Percentiles rank a stretch among this genome's conserved stretches.
These are phyloP conservation scores for Yamadazyma olivae DNA, from an alignment of 805 yeast species.

Conservation along the genomic window DNA sequence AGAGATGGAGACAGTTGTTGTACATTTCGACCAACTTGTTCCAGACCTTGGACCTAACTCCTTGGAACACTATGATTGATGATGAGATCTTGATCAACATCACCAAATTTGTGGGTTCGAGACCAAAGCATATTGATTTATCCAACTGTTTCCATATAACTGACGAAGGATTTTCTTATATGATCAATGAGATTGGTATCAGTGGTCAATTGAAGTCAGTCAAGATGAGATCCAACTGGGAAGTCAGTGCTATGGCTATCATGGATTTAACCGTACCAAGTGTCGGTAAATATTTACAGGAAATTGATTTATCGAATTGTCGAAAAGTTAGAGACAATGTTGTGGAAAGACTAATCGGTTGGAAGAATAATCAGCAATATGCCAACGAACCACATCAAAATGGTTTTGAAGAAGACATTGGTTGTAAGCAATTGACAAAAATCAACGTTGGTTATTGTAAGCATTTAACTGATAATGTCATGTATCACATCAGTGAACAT, in stretches of 20 bases:
- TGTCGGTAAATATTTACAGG: constrained; percentile 57
- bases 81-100: constrained; percentile 57
- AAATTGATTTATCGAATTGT: constrained; percentile 68
- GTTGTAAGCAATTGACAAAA: constrained; percentile 56
- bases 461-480: constrained; percentile 64
- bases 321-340: constrained; percentile 72
- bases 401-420: constrained; percentile 28
- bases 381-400: constrained; percentile 5
- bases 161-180: constrained; percentile 68
- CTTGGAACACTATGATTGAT: constrained; percentile 59
- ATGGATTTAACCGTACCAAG: constrained; percentile 71
- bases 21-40: constrained; percentile 54
- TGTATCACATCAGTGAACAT: constrained; percentile 59
- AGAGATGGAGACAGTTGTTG: constrained; percentile 66
- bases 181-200: constrained; percentile 70
- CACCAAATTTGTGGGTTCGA: constrained; percentile 66
- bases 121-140: constrained; percentile 59
- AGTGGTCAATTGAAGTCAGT: constrained; percentile 54
- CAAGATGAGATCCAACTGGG: constrained; percentile 72
- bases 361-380: too few species aligned
- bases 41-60: constrained; percentile 51
- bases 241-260: constrained; percentile 74
- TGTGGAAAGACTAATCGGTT: constrained; percentile 64
- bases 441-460: constrained; percentile 72
- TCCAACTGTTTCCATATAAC: constrained; percentile 77